Percentiles rank a stretch among this genome's conserved stretches.
These are phyloP conservation scores for Rhododendron vialii DNA, from an alignment of 148 eudicot species.

Conservation along the genomic window DNA sequence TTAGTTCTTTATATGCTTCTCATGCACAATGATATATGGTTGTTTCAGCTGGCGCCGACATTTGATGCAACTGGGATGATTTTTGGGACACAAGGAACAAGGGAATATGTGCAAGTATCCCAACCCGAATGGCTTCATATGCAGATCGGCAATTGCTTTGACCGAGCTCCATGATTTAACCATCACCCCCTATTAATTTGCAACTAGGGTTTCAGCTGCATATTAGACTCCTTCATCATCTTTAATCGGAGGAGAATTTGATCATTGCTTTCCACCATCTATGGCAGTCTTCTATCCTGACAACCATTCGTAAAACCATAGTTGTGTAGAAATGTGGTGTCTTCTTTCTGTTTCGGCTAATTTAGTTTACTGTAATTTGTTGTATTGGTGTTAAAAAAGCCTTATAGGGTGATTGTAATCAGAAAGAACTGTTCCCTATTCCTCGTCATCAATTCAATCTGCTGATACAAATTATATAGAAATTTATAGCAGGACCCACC, in stretches of 20 bases:
- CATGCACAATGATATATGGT: slow-evolving; percentile 11
- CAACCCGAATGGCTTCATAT: slow-evolving; percentile 88
- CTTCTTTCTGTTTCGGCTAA: slow-evolving; percentile 5
- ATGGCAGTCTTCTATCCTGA: neutral
- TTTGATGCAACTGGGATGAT: slow-evolving; percentile 63
- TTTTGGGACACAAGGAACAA: slow-evolving; percentile 53
- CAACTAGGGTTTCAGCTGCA: neutral
- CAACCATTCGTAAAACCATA: slow-evolving; percentile 1
- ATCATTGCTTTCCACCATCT: neutral
- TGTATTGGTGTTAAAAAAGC: slow-evolving; percentile 3
- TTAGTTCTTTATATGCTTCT: neutral
- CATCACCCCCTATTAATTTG: neutral
- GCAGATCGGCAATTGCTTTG: slow-evolving; percentile 69
- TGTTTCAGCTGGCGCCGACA: slow-evolving; percentile 44
- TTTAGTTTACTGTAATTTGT: neutral
- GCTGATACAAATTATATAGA: neutral
- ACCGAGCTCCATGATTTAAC: slow-evolving; percentile 48
- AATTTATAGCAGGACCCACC: neutral
- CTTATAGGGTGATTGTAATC: neutral
- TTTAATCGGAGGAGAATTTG: neutral
- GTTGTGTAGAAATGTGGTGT: slow-evolving; percentile 10
- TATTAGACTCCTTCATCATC: neutral
- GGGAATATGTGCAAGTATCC: slow-evolving; percentile 57
- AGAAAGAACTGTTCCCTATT: neutral
- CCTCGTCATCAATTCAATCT: neutral